Conservation (phyloP, 495 filamentous ascomycete genomes). For the Friedmanniomyces simplex region DNA sequence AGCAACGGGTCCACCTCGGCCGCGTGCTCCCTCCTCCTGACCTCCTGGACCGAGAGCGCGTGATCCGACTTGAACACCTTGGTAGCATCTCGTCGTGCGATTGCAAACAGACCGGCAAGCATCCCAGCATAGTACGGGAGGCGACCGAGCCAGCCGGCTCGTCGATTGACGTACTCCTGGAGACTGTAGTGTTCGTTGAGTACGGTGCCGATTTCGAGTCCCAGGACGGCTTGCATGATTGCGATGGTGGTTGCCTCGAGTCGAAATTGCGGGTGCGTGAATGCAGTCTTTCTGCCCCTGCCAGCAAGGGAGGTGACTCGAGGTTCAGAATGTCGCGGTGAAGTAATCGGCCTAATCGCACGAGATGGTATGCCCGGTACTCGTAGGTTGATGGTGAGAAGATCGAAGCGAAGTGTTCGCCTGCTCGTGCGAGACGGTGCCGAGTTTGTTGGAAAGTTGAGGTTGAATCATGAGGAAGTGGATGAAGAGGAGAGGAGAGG, state of each 20-base stretch:
- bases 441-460: background rate
- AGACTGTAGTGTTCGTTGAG: slow-evolving; percentile 15
- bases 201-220: background rate
- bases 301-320: background rate
- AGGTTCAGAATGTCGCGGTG: too few relatives aligned
- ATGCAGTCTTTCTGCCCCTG: background rate
- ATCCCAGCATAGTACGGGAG: background rate
- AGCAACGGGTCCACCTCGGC: slow-evolving; percentile 1
- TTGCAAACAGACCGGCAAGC: background rate
- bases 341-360: too few relatives aligned
- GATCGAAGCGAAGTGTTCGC: background rate
- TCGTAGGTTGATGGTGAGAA: too few relatives aligned
- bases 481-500: too few relatives aligned
- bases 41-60: slow-evolving; percentile 10
- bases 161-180: slow-evolving; percentile 11
- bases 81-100: slow-evolving; percentile 9
- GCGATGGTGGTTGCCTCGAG: background rate
- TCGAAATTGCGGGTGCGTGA: background rate
- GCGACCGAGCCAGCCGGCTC: slow-evolving; percentile 4
- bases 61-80: background rate
- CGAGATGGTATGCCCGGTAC: too few relatives aligned
- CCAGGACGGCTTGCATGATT: background rate
- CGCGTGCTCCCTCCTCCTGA: slow-evolving; percentile 4
- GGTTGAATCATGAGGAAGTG: too few relatives aligned
- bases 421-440: background rate